These are phyloP conservation scores for Fulvia fulva DNA, from an alignment of 2,329 filamentous ascomycete species.

Conservation along the genomic window DNA sequence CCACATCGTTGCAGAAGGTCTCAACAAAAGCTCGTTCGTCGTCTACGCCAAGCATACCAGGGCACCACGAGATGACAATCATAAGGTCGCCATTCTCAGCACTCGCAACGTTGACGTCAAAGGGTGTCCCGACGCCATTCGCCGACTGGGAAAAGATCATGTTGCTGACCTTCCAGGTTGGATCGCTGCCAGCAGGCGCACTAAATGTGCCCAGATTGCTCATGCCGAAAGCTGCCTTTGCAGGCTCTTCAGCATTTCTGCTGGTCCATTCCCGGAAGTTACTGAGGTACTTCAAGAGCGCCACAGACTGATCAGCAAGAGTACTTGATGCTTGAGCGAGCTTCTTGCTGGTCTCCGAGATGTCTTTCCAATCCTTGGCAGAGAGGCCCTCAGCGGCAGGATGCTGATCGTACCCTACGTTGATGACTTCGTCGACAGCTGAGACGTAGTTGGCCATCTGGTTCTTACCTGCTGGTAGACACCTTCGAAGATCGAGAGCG, in stretches of 20 bases:
- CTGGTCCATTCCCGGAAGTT: constrained; percentile 40
- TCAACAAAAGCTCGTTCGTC: constrained; percentile 31
- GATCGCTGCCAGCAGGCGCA: not conserved
- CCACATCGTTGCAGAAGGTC: constrained; percentile 18
- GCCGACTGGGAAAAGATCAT: constrained; percentile 47
- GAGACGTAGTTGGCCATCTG: constrained; percentile 38
- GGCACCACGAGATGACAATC: constrained; percentile 42
- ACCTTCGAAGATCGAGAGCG: constrained; percentile 41
- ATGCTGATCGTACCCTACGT: no score
- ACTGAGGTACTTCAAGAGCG: constrained; percentile 41
- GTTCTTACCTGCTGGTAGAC: constrained; percentile 30
- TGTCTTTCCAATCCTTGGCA: constrained; percentile 33
- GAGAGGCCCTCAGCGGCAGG: no score
- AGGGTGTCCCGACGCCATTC: constrained; percentile 35
- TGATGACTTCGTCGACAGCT: constrained; percentile 14
- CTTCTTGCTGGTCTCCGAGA: constrained; percentile 30
- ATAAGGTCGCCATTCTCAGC: constrained; percentile 39
- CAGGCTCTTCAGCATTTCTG: constrained; percentile 36
- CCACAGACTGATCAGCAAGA: constrained; percentile 41
- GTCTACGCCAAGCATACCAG: constrained; percentile 39
- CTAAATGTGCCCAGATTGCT: constrained; percentile 45
- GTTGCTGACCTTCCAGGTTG: constrained; percentile 29
- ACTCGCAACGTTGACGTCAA: constrained; percentile 43
- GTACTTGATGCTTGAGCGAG: constrained; percentile 33
- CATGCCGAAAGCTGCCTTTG: constrained; percentile 44